phyloP scores from a whole-genome alignment of 306 rosid species.

The Dalbergia cultrata region DNA sequence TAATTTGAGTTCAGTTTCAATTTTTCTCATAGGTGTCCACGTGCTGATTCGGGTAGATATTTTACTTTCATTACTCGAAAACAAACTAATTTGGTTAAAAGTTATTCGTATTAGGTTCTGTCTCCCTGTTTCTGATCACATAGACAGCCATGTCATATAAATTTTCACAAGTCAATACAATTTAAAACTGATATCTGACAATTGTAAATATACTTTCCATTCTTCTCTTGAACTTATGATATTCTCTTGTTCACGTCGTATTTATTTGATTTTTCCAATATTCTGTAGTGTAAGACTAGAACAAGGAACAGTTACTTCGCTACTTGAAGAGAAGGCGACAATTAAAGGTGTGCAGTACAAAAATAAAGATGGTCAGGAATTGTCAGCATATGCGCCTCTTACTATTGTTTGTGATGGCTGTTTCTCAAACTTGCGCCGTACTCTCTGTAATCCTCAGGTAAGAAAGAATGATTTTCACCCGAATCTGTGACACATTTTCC shows the following conservation, averaged over 20 bases:
- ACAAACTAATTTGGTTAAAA: conserved; percentile 2
- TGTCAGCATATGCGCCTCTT: conserved; percentile 79
- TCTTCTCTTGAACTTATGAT: conserved; percentile 16
- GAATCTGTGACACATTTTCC: conserved; percentile 1
- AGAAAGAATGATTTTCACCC: conserved; percentile 7
- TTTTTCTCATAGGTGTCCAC: background rate
- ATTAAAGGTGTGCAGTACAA: conserved; percentile 90
- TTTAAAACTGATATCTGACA: conserved; percentile 9
- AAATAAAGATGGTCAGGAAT: conserved; percentile 72
- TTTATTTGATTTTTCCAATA: background rate
- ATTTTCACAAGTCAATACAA: background rate
- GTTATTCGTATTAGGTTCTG: conserved; percentile 10
- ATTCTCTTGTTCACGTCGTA: conserved; percentile 1
- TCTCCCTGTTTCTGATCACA: background rate
- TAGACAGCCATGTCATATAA: background rate
- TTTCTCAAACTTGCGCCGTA: conserved; percentile 93
- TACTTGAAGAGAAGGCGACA: conserved; percentile 84
- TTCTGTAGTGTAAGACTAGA: conserved; percentile 69
- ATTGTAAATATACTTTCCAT: conserved; percentile 2
- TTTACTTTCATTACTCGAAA: background rate
- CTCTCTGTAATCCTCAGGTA: conserved; percentile 92
- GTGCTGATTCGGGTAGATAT: conserved; percentile 2
- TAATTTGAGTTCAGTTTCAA: conserved; percentile 18
- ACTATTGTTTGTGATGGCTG: conserved; percentile 97
- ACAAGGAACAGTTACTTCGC: conserved; percentile 93